phyloP scores from a whole-genome alignment of 495 filamentous ascomycete species.

The Aspergillus saccharolyticus region DNA sequence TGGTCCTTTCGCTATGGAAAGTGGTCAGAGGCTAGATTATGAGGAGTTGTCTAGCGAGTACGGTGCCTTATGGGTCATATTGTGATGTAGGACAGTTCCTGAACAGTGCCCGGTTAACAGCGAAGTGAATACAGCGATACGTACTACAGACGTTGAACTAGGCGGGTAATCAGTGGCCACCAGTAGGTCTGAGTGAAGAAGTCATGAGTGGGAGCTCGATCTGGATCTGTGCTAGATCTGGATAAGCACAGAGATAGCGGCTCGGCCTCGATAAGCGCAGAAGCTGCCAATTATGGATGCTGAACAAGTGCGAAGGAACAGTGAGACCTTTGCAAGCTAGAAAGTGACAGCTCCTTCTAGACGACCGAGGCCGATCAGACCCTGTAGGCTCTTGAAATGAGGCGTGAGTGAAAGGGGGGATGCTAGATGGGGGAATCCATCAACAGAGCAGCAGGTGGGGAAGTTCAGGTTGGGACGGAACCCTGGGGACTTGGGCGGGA shows the following conservation, averaged over 20 bases:
- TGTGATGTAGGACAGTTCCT: background rate
- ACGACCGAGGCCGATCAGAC: too few relatives aligned
- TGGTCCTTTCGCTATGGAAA: background rate
- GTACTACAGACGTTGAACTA: background rate
- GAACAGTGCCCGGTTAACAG: background rate
- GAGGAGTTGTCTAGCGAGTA: background rate
- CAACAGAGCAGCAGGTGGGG: background rate
- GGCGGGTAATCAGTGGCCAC: background rate
- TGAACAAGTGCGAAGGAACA: background rate
- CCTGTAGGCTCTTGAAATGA: too few relatives aligned
- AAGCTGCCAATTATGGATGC: background rate
- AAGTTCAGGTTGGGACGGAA: too few relatives aligned
- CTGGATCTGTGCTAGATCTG: background rate
- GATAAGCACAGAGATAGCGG: background rate
- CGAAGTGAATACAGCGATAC: background rate
- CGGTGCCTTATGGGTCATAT: background rate
- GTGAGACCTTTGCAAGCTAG: background rate
- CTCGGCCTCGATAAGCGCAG: background rate
- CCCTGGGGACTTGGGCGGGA: too few relatives aligned
- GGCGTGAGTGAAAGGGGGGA: background rate
- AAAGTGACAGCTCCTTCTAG: too few relatives aligned
- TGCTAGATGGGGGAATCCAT: background rate
- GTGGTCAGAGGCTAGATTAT: background rate
- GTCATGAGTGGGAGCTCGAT: background rate
- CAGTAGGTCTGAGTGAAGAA: background rate